phyloP scores from a whole-genome alignment of 2,329 filamentous ascomycete species.

The Dichotomopilus funicola region DNA sequence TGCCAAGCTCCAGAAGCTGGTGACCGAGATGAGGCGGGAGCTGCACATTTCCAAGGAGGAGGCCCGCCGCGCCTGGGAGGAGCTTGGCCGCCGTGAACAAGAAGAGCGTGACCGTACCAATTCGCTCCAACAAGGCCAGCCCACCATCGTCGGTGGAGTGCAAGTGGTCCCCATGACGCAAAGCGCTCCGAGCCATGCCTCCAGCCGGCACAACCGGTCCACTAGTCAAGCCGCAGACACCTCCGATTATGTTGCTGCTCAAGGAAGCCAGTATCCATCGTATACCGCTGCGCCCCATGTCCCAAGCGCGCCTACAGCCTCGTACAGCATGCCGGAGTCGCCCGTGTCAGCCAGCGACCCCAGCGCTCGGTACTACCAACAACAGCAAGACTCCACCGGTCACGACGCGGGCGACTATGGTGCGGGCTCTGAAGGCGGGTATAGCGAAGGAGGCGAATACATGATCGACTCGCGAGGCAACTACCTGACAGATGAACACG shows the following conservation, averaged over 20 bases:
- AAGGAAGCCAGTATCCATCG: conserved; percentile 24
- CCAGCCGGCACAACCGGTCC: conserved; percentile 37
- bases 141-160: conserved; percentile 84
- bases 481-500: conserved; percentile 54
- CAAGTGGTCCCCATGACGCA: conserved; percentile 92
- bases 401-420: conserved; percentile 45
- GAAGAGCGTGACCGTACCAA: conserved; percentile 82
- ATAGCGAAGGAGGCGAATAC: conserved; percentile 63
- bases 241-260: conserved; percentile 28
- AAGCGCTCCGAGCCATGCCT: conserved; percentile 52
- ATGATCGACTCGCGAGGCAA: conserved; percentile 55
- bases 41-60: conserved; percentile 93
- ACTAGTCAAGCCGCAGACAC: conserved; percentile 28
- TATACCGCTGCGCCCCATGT: conserved; percentile 24
- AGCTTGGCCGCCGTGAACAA: conserved; percentile 85
- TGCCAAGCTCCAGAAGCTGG: conserved; percentile 63
- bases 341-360: conserved; percentile 33
- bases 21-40: conserved; percentile 89
- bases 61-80: conserved; percentile 92
- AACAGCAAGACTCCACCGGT: conserved; percentile 32
- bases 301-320: conserved; percentile 20
- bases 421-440: conserved; percentile 53
- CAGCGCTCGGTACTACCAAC: conserved; percentile 38
- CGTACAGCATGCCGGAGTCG: conserved; percentile 19
- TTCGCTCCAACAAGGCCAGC: conserved; percentile 79